Conservation (phyloP, 495 filamentous ascomycete genomes). For the Aspergillus haitiensis region DNA sequence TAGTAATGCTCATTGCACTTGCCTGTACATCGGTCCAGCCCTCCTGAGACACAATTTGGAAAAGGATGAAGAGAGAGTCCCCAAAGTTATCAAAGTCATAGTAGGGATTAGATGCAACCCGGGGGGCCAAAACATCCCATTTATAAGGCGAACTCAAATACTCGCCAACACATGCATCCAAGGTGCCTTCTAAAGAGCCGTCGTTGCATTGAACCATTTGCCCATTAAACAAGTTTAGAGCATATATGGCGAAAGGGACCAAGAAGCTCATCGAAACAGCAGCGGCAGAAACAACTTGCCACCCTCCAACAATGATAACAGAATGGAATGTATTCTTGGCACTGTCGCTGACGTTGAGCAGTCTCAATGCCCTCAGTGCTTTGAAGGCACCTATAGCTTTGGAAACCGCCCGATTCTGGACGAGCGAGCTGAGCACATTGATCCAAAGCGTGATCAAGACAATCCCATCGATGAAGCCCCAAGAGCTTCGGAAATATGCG, state of each 20-base stretch:
- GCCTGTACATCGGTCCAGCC: conserved; percentile 94
- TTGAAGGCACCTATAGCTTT: conserved; percentile 96
- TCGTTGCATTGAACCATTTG: conserved; percentile 84
- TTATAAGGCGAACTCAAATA: conserved; percentile 72
- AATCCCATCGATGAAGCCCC: conserved; percentile 94
- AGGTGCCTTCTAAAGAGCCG: conserved; percentile 48
- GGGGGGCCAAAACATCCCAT: conserved; percentile 82
- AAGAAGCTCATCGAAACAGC: conserved; percentile 92
- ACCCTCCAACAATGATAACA: conserved; percentile 86
- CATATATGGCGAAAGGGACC: conserved; percentile 96
- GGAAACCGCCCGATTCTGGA: conserved; percentile 75
- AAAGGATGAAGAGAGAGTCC: conserved; percentile 88
- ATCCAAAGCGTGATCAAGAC: conserved; percentile 96
- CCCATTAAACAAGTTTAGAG: conserved; percentile 87
- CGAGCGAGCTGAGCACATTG: conserved; percentile 81
- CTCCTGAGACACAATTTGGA: conserved; percentile 98
- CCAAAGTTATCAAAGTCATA: conserved; percentile 96
- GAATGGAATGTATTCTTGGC: conserved; percentile 96
- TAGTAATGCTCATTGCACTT: conserved; percentile 78
- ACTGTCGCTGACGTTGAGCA: conserved; percentile 95
- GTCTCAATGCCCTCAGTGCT: conserved; percentile 85
- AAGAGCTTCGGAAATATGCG: conserved; percentile 93
- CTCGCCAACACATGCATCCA: conserved; percentile 75
- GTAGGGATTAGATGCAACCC: conserved; percentile 74
- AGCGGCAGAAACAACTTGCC: conserved; percentile 83